Evolutionary conservation across 2,329 filamentous ascomycete species (phyloP), one percentile per base, ranked within the genome.

Genomic region (Penicillium sp.): DNA sequence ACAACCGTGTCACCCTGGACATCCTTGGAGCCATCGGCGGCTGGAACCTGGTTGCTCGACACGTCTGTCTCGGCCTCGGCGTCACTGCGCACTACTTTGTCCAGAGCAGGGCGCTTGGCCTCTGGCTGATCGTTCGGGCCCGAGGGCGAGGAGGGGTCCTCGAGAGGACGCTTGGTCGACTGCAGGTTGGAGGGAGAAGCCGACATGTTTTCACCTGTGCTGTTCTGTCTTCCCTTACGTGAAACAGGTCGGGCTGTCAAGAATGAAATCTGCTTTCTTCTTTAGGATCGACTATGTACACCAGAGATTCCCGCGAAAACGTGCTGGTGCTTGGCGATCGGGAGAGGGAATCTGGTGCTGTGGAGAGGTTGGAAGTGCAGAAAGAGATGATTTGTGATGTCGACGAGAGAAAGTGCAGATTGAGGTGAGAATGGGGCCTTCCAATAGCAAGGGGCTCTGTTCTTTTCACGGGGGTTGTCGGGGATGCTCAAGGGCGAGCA

Each of bases 91-190:
- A 86, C 77, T 55, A 89, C 77, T 75, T 97, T 98, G 72, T 97
- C 91, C 48, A 98, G 81, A 26, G 93, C 93, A 33, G 88, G 93
- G 55, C 93, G 87, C 75, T 98, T 98, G 48, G 93, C 93, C 57
- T 98, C 93, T 38, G 94, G 93, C 65, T 96, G 90, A 59, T 97
- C 93, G 63, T 81, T 88, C 26, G 86, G 84, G 48, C 86, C 86
- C 20, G 89, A 94, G 23, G 93, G 93, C 7, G 93, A 98, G 13
- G 93, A 97, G 8, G 91, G 86, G 64, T 97, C 93, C 76, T 98
- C 93, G 52, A 98, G 81, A 47, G 93, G 93, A 62, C 93, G 89
- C 80, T 98, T 98, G 50, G 71, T 66, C 48, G 72, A 73, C 50
- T 71, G 66, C 44, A 72, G 63, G 42, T 67, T 72, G 45, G 67